A percentile compares a stretch with the other conserved stretches of the same genome.
These are phyloP conservation scores for Aspergillus haitiensis DNA, from an alignment of 495 filamentous ascomycete species.

Conservation along the genomic window DNA sequence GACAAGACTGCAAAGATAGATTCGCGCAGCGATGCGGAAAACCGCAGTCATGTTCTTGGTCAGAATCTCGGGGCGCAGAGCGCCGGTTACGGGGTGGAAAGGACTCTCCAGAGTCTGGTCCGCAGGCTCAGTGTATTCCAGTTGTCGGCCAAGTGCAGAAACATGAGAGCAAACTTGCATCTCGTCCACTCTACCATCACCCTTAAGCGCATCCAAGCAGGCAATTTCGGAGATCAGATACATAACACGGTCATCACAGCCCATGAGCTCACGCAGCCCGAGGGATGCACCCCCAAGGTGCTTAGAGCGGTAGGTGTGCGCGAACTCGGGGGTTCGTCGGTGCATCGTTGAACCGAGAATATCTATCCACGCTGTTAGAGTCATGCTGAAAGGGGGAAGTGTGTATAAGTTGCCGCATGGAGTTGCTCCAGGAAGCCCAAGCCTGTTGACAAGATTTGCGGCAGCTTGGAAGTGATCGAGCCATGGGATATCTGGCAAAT, in stretches of 20 bases:
- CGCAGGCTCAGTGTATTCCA: constrained; percentile 72
- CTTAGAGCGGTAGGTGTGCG: constrained; percentile 89
- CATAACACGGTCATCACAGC: constrained; percentile 96
- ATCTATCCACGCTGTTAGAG: constrained; percentile 92
- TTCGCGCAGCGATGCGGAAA: constrained; percentile 88
- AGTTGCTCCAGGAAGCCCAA: constrained; percentile 72
- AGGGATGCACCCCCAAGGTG: constrained; percentile 70
- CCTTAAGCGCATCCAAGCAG: constrained; percentile 87
- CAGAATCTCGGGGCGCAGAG: constrained; percentile 77
- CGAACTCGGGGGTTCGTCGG: constrained; percentile 79
- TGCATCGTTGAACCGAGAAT: constrained; percentile 94
- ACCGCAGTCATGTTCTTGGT: constrained; percentile 82
- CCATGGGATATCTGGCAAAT: constrained; percentile 93
- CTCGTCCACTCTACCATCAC: constrained; percentile 72
- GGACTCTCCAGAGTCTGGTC: constrained; percentile 55
- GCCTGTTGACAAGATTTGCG: constrained; percentile 74
- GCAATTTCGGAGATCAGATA: constrained; percentile 97
- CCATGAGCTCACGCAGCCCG: constrained; percentile 91
- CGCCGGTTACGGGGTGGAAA: constrained; percentile 57
- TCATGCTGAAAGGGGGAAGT: constrained; percentile 92
- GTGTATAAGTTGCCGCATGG: constrained; percentile 54
- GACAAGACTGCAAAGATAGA: constrained; percentile 92
- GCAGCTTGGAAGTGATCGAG: constrained; percentile 94
- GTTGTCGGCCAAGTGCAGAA: constrained; percentile 73
- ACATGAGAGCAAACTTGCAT: constrained; percentile 84